These are phyloP conservation scores for Annulohypoxylon bovei DNA, from an alignment of 495 filamentous ascomycete genomes.

Conservation along the genomic window DNA sequence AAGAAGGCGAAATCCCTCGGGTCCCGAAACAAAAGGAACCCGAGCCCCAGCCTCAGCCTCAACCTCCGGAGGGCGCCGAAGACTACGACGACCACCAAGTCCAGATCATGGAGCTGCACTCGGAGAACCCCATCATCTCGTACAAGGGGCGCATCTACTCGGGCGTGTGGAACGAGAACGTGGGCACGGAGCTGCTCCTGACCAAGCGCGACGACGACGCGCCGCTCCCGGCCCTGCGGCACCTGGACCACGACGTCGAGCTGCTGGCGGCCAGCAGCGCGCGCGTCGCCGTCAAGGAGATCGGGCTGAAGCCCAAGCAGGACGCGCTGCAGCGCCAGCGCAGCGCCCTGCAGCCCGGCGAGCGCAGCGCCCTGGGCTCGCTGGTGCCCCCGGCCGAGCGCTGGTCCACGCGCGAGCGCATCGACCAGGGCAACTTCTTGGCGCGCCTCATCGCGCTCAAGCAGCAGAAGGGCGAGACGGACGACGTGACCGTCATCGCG, in stretches of 20 bases:
- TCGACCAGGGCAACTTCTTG: slow-evolving; percentile 58
- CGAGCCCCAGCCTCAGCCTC: not conserved
- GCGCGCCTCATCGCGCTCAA: slow-evolving; percentile 61
- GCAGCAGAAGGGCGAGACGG: slow-evolving; percentile 61
- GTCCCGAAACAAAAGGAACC: slow-evolving; percentile 14
- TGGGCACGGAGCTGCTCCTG: slow-evolving; percentile 84
- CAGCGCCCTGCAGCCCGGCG: not conserved
- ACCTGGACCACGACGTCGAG: slow-evolving; percentile 62
- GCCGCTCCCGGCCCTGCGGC: slow-evolving; percentile 53
- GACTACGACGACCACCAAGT: slow-evolving; percentile 58
- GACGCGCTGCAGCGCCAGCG: slow-evolving; percentile 8
- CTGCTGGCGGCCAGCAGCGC: slow-evolving; percentile 68
- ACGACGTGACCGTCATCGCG: slow-evolving; percentile 61
- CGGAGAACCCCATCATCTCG: slow-evolving; percentile 72
- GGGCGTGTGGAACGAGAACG: slow-evolving; percentile 78
- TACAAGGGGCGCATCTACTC: slow-evolving; percentile 79
- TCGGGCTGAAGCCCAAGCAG: slow-evolving; percentile 44
- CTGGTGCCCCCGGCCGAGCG: slow-evolving; percentile 38
- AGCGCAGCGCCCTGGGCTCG: slow-evolving; percentile 1
- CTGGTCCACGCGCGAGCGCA: slow-evolving; percentile 33
- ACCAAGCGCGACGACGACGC: slow-evolving; percentile 56
- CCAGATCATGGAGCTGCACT: slow-evolving; percentile 85
- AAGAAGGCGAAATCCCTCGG: slow-evolving; percentile 31
- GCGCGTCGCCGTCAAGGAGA: slow-evolving; percentile 56
- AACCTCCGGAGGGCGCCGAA: not conserved